Percentiles rank a stretch among this genome's conserved stretches.
These are phyloP conservation scores for Sporothrix dimorphospora DNA, from an alignment of 2,329 filamentous ascomycete genomes.

Conservation along the genomic window DNA sequence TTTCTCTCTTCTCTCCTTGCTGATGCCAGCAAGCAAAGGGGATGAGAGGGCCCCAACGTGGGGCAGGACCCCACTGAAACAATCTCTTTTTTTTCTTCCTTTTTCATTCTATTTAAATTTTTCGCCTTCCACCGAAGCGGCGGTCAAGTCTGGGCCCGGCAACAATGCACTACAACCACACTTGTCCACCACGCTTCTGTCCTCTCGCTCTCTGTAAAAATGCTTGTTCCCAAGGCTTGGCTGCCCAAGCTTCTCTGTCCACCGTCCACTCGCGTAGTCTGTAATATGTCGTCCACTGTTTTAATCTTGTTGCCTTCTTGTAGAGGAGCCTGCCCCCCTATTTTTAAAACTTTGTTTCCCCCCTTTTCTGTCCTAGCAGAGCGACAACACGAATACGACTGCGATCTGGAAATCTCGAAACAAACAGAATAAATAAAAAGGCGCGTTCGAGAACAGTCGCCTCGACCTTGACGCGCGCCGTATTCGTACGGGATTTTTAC, in stretches of 20 bases:
- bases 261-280: too few relatives aligned
- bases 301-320: neutral
- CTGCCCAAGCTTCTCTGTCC: neutral
- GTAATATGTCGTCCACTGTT: too few relatives aligned
- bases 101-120: neutral
- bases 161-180: neutral
- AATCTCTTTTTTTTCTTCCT: constrained; percentile 11
- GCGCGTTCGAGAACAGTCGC: neutral
- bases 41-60: neutral
- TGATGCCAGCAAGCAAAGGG: neutral
- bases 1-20: neutral
- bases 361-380: neutral
- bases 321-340: neutral
- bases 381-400: constrained; percentile 19
- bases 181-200: neutral
- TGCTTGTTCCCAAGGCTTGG: neutral
- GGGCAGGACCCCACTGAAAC: constrained; percentile 1
- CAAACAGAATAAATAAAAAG: too few relatives aligned
- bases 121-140: constrained; percentile 4
- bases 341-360: neutral
- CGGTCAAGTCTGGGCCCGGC: neutral
- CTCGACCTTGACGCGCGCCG: neutral
- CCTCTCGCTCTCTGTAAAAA: neutral
- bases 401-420: neutral
- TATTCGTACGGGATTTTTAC: neutral